phyloP scores from a whole-genome alignment of 371 early-diverging fungal species.

The Mortierella sp. region DNA sequence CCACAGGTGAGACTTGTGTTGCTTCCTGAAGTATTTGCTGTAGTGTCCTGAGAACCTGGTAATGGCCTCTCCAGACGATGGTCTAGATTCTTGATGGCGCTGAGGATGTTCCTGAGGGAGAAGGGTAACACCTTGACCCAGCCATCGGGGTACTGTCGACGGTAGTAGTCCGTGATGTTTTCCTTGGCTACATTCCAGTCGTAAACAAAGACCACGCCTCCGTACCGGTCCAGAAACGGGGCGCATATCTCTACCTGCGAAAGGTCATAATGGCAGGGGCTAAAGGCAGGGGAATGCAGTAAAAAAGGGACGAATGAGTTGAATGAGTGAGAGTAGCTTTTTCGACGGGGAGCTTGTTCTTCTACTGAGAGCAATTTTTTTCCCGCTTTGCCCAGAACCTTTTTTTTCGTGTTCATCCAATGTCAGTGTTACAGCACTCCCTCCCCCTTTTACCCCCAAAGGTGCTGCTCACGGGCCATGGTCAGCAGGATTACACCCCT shows the following conservation, averaged over 20 bases:
- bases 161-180: slow-evolving; percentile 53
- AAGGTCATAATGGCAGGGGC: slow-evolving; percentile 56
- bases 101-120: slow-evolving; percentile 50
- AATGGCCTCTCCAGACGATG: slow-evolving; percentile 31
- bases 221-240: slow-evolving; percentile 57
- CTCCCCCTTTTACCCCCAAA: not conserved
- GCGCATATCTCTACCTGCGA: slow-evolving; percentile 58
- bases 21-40: not conserved
- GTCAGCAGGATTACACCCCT: slow-evolving; percentile 7
- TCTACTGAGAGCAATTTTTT: not conserved
- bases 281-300: not conserved
- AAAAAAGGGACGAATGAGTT: not conserved
- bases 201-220: slow-evolving; percentile 57
- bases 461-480: slow-evolving; percentile 17
- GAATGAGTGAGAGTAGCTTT: not conserved
- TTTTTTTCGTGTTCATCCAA: not conserved
- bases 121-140: slow-evolving; percentile 56
- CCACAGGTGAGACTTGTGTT: slow-evolving; percentile 13
- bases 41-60: not conserved
- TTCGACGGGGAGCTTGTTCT: not conserved
- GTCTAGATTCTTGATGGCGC: slow-evolving; percentile 50
- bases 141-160: slow-evolving; percentile 50
- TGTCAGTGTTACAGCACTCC: not conserved
- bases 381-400: not conserved
- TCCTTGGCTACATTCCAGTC: slow-evolving; percentile 59